Evolutionary conservation across 2,329 filamentous ascomycete species (phyloP), one percentile per base, ranked within the genome.

Genomic region (Pezicula radicicola): DNA sequence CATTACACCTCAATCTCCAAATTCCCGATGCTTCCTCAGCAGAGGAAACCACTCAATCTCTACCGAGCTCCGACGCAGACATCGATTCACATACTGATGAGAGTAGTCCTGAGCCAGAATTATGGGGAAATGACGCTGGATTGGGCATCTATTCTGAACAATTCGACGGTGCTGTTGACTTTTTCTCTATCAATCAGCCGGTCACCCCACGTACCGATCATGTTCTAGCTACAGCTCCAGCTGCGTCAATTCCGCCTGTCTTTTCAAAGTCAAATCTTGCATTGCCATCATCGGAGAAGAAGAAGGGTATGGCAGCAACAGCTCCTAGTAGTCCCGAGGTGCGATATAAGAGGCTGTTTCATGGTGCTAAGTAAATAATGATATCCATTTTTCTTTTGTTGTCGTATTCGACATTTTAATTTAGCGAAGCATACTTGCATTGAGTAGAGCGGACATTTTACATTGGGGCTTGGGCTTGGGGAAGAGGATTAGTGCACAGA

Each of bases 31-130:
- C 56, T 12, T 63, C 62, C 1, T 65, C 63, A 5, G 58, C 62
- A 8, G 59, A 59, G n/a, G 64, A 65, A 30, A 65, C 64, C 4
- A 54, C 54, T 4, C 52, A 55, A 15, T 65, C 63, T 2, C 58
- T 54, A 7, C 57, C 51, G 9, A 57, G 51, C 21, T 66, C 63
- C 16, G 63, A 66, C 30, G 63, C 58, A 21, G 62, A 66, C 35
- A 49, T 63, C 16, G 63, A 66, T 51, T 63, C 63, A 6, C 60
- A 60, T 37, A 65, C 63, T 6, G 63, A 66, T 50, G 63, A 62
- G 30, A 65, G 60, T 21, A 62, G 51, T 48, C 56, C 61, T 2
- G 64, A 66, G 43, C 49, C 45, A 3, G 60, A 62, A 10, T 13
- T 44, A 4, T 45, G 36, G 12, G 51, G 53, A 43, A 46, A 40